Conservation (phyloP, 768 basidiomycete species). For the Kwoniella shandongensis region DNA sequence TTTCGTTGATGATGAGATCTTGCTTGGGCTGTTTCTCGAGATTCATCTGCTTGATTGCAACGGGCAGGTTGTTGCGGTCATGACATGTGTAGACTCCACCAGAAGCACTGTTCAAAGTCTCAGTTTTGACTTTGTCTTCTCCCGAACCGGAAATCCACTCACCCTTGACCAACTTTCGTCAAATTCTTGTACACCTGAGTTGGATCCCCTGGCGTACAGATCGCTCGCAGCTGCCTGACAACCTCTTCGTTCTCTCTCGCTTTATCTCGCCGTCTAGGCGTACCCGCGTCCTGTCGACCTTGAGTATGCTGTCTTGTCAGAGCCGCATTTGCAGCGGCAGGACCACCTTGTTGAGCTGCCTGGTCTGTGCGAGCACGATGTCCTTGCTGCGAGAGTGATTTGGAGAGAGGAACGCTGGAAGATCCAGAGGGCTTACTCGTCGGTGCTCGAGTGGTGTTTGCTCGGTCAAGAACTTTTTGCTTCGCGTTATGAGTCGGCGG, state of each 20-base stretch:
- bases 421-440: slow-evolving; percentile 42
- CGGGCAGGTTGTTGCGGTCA: slow-evolving; percentile 88
- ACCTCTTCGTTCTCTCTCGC: slow-evolving; percentile 72
- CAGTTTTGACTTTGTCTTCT: no score
- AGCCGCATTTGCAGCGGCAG: slow-evolving; percentile 63
- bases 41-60: slow-evolving; percentile 99
- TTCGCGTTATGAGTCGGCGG: slow-evolving; percentile 69
- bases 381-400: slow-evolving; percentile 53
- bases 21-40: slow-evolving; percentile 99
- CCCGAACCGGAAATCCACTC: slow-evolving; percentile 55
- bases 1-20: slow-evolving; percentile 99
- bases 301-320: slow-evolving; percentile 40
- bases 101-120: slow-evolving; percentile 66
- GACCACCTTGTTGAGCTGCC: slow-evolving; percentile 55
- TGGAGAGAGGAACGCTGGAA: slow-evolving; percentile 30
- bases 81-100: slow-evolving; percentile 98
- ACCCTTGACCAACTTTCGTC: slow-evolving; percentile 98
- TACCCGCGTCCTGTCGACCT: slow-evolving; percentile 58
- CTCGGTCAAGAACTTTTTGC: slow-evolving; percentile 75
- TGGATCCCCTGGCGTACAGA: slow-evolving; percentile 97
- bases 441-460: slow-evolving; percentile 78
- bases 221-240: slow-evolving; percentile 82
- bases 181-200: slow-evolving; percentile 87
- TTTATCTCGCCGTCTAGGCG: slow-evolving; percentile 81
- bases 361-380: slow-evolving; percentile 29